A percentile compares a stretch with the other conserved stretches of the same genome.
Conservation (phyloP, 805 yeast genomes). For the Wickerhamomyces sydowiorum region DNA sequence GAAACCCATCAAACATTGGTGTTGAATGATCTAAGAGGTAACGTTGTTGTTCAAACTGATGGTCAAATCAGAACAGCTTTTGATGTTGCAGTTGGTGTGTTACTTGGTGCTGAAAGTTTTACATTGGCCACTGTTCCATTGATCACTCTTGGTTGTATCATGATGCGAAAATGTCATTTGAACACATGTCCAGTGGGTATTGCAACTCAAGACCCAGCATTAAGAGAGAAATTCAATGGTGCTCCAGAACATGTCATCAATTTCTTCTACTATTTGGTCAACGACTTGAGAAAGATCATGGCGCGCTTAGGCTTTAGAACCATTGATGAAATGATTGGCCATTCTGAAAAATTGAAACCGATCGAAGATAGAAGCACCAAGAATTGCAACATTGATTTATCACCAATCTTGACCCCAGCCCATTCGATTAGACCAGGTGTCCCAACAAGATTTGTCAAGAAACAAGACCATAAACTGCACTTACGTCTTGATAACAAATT, state of each 20-base stretch:
- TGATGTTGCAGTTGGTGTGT: conserved; percentile 93
- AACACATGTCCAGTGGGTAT: conserved; percentile 97
- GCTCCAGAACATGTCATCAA: conserved; percentile 98
- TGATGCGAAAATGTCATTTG: conserved; percentile 92
- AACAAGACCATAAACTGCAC: conserved; percentile 91
- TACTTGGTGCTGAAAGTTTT: conserved; percentile 97
- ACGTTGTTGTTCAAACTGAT: conserved; percentile 95
- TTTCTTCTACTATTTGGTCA: conserved; percentile 91
- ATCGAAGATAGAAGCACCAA: conserved; percentile 86
- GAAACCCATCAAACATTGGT: conserved; percentile 98
- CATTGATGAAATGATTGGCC: conserved; percentile 97
- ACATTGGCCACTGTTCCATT: conserved; percentile 97
- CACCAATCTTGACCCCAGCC: conserved; percentile 95
- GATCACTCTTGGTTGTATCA: conserved; percentile 95
- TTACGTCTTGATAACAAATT: conserved; percentile 92
- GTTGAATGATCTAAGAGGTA: conserved; percentile 90
- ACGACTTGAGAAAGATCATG: conserved; percentile 89
- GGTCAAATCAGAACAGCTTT: conserved; percentile 97
- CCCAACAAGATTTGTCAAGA: conserved; percentile 85
- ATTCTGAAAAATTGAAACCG: conserved; percentile 83
- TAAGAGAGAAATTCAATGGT: conserved; percentile 88
- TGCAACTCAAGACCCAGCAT: conserved; percentile 96
- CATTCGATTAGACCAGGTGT: conserved; percentile 96
- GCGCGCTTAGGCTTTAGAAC: conserved; percentile 94
- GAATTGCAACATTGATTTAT: conserved; percentile 84